Evolutionary conservation across 192 early-diverging fungal genomes (phyloP), one percentile per base, ranked within the genome.

Genomic region (Coemansia brasiliensis): DNA sequence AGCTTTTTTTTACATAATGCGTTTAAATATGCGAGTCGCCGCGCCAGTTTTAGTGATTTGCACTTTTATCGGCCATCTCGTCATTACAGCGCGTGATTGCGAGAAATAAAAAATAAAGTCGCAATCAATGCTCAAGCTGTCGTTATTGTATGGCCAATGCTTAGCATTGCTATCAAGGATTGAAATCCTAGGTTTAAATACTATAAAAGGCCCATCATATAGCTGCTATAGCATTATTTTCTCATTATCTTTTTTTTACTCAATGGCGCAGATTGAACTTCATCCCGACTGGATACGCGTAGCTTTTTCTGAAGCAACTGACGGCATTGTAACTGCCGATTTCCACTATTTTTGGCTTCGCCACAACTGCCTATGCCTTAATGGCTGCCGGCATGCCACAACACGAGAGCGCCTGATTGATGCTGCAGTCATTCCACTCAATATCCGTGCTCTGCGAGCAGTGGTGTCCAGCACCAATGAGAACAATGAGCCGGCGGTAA

Each of bases 261-360:
- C 32, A 35, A 35, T 35, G 32, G 61, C 20, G 6, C 63, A 64
- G 26, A 18, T 78, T 17, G 58, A 61, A 16, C 74, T 78, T 51
- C 56, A 67, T 54, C 74, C 74, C 41, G 74, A 78, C 65, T 78
- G 74, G 74, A 69, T 57, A 5, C 74, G 74, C 50, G 43, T 78
- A 49, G 17, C 8, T 16, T 72, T 78, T 43, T 13, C 53, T 12
- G 56, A 59, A 7, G 38, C 42, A 0, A 25, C 43, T 8, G 52
- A 32, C 32, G 53, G 32, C 15, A 21, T 37, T 20, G 35, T 1
- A 11, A 41, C 29, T 42, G 74, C 79, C 8, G 79, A 81, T 55
- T 81, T 57, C 39, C 79, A 81, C 54, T 81, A 76, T 65, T 81
- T 77, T 44, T 81, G 79, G 79, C 63, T 81, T 13, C 79, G 79